Evolutionary conservation across 306 rosid genomes (phyloP), one percentile per base, ranked within the genome.

Genomic region (Carpinus fangiana): DNA sequence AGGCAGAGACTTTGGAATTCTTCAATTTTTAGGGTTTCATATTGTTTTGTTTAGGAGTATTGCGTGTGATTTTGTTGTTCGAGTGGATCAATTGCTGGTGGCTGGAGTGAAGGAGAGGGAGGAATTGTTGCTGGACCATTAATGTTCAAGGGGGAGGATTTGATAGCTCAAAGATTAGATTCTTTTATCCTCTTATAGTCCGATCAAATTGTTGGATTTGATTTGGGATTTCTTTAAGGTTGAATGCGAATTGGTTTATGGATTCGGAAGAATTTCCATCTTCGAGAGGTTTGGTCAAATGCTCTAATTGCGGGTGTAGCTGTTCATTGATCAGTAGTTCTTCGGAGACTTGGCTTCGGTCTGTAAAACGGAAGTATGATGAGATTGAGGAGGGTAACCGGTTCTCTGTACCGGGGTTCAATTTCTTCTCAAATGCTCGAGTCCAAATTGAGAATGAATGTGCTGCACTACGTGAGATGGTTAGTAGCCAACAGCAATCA

Each of bases 391-490:
- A 73, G 48, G 86, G 68, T n/a, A 75, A 77, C 28, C 87, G 80
- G n/a, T 84, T 90, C 28, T 53, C 82, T 36, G 48, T 85, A 70
- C 88, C 93, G 0, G 88, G 90, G 66, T 38, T 82, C 67, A 85
- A 82, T 61, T 38, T 3, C 5, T 72, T 80, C 41, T 77, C 84
- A 2, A 86, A 88, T 79, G 93, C 96, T 0, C 83, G 87, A 67
- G 88, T 96, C 36, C 90, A 89, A 12, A 78, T 90, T 75, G 94
- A 86, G 86, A 89, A 96, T 38, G 99, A 96, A 82, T 90, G 97
- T 31, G 69, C 55, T n/a, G 93, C 91, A 3, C 77, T 96, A 4
- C 99, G 99, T 0, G 99, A 96, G 86, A 88, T 85, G 81, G 94
- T 93, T 59, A 50, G 83, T 64, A 84, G 82, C 85, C 99, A 96